phyloP scores from a whole-genome alignment of 2,329 filamentous ascomycete genomes.

The Talaromyces sp. region DNA sequence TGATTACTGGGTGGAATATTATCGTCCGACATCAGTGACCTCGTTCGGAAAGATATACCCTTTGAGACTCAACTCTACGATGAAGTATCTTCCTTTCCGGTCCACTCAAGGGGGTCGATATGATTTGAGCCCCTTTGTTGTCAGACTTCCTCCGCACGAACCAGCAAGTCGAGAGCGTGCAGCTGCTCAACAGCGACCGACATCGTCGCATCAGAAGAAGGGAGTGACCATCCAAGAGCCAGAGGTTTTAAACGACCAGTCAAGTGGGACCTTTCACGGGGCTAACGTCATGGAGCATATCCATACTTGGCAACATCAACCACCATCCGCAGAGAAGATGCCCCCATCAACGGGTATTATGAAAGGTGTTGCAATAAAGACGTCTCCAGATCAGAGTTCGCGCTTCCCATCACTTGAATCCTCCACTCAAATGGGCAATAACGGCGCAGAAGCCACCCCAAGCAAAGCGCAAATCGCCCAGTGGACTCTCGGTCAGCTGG shows the following conservation, averaged over 20 bases:
- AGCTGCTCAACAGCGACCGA: slow-evolving; percentile 22
- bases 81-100: slow-evolving; percentile 75
- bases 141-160: slow-evolving; percentile 57
- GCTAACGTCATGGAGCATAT: slow-evolving; percentile 21
- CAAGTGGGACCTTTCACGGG: slow-evolving; percentile 31
- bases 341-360: slow-evolving; percentile 51
- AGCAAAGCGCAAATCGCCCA: slow-evolving; percentile 75
- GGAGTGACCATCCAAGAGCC: slow-evolving; percentile 68
- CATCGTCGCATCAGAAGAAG: slow-evolving; percentile 51
- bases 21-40: slow-evolving; percentile 80
- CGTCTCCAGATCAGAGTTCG: slow-evolving; percentile 20
- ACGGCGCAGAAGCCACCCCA: slow-evolving; percentile 52
- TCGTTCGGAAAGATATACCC: slow-evolving; percentile 90
- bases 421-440: slow-evolving; percentile 46
- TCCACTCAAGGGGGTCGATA: slow-evolving; percentile 66
- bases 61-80: slow-evolving; percentile 85
- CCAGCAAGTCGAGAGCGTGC: slow-evolving; percentile 57
- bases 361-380: slow-evolving; percentile 44
- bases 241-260: slow-evolving; percentile 44
- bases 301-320: slow-evolving; percentile 31
- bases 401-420: slow-evolving; percentile 21
- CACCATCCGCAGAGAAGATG: slow-evolving; percentile 32
- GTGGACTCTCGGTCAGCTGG: slow-evolving; percentile 83
- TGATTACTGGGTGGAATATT: slow-evolving; percentile 98
- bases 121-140: slow-evolving; percentile 83